phyloP scores from a whole-genome alignment of 768 basidiomycete species.

The Suillus sp. region DNA sequence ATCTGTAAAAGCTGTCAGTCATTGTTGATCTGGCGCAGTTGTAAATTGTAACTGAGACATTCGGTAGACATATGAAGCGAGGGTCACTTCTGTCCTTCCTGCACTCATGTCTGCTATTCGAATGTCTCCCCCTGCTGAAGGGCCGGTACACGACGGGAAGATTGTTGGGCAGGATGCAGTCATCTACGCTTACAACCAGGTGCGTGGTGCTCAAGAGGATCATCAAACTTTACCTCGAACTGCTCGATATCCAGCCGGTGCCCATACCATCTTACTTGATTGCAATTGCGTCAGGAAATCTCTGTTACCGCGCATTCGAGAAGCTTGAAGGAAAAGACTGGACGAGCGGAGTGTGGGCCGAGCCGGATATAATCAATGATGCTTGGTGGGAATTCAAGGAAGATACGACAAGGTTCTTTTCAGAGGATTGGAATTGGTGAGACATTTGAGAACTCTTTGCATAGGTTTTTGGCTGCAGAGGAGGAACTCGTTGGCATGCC shows the following conservation, averaged over 20 bases:
- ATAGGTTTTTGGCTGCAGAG: slow-evolving; percentile 69
- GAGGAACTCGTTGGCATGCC: slow-evolving; percentile 75
- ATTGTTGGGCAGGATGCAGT: slow-evolving; percentile 72
- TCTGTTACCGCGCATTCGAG: slow-evolving; percentile 70
- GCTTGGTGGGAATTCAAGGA: slow-evolving; percentile 88
- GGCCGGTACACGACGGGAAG: slow-evolving; percentile 73
- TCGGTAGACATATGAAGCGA: slow-evolving; percentile 78
- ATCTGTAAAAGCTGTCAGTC: slow-evolving; percentile 76
- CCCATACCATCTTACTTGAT: slow-evolving; percentile 92
- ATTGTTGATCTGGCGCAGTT: background rate
- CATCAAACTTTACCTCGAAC: background rate
- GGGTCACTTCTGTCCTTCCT: slow-evolving; percentile 76
- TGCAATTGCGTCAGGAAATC: slow-evolving; percentile 85
- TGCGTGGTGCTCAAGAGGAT: slow-evolving; percentile 31
- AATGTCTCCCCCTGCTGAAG: slow-evolving; percentile 70
- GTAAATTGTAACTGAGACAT: slow-evolving; percentile 1
- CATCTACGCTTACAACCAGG: slow-evolving; percentile 79
- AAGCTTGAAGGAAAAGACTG: slow-evolving; percentile 65
- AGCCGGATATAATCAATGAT: slow-evolving; percentile 77
- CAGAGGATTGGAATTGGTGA: slow-evolving; percentile 10
- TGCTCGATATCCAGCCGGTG: slow-evolving; percentile 53
- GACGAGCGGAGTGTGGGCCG: slow-evolving; percentile 88
- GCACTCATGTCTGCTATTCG: slow-evolving; percentile 85
- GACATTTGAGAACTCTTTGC: background rate
- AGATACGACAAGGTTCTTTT: slow-evolving; percentile 70